Evolutionary conservation across 345 rosid species (phyloP).

Genomic region (Brassica cretica): DNA sequence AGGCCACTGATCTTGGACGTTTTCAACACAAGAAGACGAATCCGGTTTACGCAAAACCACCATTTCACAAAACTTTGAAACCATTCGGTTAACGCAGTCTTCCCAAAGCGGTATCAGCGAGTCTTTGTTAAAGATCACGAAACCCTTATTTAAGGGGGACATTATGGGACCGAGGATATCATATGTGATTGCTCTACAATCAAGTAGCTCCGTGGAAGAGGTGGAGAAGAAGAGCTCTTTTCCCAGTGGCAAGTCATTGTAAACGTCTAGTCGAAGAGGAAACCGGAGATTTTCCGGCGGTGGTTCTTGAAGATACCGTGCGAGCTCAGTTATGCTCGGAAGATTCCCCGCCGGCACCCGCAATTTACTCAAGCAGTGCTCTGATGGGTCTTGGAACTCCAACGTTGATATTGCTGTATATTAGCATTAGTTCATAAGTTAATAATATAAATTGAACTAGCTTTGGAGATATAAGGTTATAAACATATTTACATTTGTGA

Average conservation of each 20-base stretch:
- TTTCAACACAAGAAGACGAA: constrained; percentile 9
- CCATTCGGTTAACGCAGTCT: constrained; percentile 73
- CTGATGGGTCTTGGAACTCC: constrained; percentile 92
- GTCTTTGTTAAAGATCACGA: constrained; percentile 64
- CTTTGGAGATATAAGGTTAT: background rate
- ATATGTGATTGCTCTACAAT: constrained; percentile 62
- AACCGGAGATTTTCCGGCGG: constrained; percentile 81
- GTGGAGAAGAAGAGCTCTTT: constrained; percentile 79
- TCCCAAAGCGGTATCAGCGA: constrained; percentile 88
- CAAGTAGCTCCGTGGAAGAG: constrained; percentile 59
- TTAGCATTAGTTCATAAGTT: constrained; percentile 9
- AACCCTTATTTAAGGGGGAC: constrained; percentile 42
- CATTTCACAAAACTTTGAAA: constrained; percentile 78
- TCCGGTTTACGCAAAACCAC: constrained; percentile 61
- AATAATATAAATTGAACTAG: background rate
- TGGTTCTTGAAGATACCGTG: constrained; percentile 87
- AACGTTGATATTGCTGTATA: constrained; percentile 54
- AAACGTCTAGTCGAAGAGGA: constrained; percentile 80
- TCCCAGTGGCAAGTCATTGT: constrained; percentile 75
- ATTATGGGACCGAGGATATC: constrained; percentile 69
- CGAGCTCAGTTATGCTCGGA: constrained; percentile 72
- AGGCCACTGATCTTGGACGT: constrained; percentile 86
- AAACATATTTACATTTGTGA: constrained; percentile 50
- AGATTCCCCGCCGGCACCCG: constrained; percentile 58
- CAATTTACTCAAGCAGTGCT: constrained; percentile 66